These are phyloP conservation scores for Globisporangium okanoganense DNA, from an alignment of 352 stramenopile genomes.

Conservation along the genomic window DNA sequence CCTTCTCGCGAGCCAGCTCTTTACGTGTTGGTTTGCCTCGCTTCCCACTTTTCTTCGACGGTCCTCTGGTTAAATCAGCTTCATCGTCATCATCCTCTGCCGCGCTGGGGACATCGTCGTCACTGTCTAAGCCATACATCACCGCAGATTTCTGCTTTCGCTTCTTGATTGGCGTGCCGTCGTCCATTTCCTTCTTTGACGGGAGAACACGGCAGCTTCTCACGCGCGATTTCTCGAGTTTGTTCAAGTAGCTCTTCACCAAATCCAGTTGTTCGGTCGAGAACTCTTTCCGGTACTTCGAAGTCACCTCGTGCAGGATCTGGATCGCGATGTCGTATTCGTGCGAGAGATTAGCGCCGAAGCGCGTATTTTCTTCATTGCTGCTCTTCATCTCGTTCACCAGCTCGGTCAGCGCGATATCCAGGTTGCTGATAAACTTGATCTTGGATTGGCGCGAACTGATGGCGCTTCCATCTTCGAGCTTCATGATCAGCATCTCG, in stretches of 20 bases:
- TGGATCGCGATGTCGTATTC: conserved; percentile 87
- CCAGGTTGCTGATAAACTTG: conserved; percentile 87
- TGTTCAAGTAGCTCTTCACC: conserved; percentile 63
- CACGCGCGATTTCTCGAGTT: conserved; percentile 81
- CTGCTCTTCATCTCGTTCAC: conserved; percentile 56
- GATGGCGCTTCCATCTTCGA: conserved; percentile 83
- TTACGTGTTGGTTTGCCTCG: conserved; percentile 28
- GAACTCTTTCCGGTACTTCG: conserved; percentile 79
- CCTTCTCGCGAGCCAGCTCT: conserved; percentile 21
- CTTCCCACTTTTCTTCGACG: conserved; percentile 31
- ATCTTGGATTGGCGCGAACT: conserved; percentile 82
- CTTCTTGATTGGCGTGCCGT: conserved; percentile 23
- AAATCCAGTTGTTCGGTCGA: conserved; percentile 80
- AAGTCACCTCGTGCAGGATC: conserved; percentile 69
- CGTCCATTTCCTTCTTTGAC: conserved; percentile 27
- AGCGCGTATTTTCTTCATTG: conserved; percentile 41
- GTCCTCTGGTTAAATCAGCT: conserved; percentile 18
- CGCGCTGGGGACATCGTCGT: conserved; percentile 26
- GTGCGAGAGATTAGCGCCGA: conserved; percentile 61
- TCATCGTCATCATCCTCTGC: conserved; percentile 42
- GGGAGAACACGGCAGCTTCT: conserved; percentile 60
- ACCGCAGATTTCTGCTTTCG: conserved; percentile 5
- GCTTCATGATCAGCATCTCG: conserved; percentile 83
- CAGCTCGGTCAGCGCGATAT: conserved; percentile 70
- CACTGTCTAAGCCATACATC: conserved; percentile 30